Evolutionary conservation across 768 basidiomycete genomes (phyloP).

Genomic region (Auriscalpium orientale): DNA sequence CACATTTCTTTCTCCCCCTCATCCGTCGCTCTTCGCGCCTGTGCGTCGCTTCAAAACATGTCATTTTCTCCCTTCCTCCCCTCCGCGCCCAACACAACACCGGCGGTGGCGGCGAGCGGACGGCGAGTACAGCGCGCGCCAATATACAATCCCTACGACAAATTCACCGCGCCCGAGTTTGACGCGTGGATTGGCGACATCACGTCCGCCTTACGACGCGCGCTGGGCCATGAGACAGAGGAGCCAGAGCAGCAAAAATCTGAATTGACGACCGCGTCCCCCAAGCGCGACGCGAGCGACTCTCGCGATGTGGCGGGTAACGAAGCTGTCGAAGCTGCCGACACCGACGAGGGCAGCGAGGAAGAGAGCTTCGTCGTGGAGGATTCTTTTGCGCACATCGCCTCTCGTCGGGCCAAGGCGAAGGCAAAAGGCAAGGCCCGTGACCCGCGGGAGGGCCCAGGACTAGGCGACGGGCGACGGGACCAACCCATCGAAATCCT

Average conservation of each 20-base stretch:
- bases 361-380: conserved; percentile 25
- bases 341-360: conserved; percentile 23
- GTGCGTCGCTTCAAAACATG: neutral
- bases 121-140: conserved; percentile 33
- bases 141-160: conserved; percentile 66
- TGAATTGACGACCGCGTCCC: conserved; percentile 19
- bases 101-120: conserved; percentile 1
- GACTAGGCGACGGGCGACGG: conserved; percentile 29
- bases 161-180: conserved; percentile 60
- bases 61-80: neutral
- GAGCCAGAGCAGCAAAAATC: conserved; percentile 12
- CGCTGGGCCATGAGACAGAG: conserved; percentile 41
- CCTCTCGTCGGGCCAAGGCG: conserved; percentile 38
- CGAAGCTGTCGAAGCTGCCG: conserved; percentile 23
- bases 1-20: neutral
- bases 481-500: conserved; percentile 40
- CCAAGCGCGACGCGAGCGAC: neutral
- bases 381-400: conserved; percentile 50
- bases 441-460: conserved; percentile 53
- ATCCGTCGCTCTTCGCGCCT: neutral
- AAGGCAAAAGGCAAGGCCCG: conserved; percentile 50
- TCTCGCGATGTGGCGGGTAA: neutral
- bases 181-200: conserved; percentile 66
- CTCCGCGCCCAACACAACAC: neutral
- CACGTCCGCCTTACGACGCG: conserved; percentile 46